These are phyloP conservation scores for Parietaria judaica DNA, from an alignment of 306 rosid species.

Conservation along the genomic window DNA sequence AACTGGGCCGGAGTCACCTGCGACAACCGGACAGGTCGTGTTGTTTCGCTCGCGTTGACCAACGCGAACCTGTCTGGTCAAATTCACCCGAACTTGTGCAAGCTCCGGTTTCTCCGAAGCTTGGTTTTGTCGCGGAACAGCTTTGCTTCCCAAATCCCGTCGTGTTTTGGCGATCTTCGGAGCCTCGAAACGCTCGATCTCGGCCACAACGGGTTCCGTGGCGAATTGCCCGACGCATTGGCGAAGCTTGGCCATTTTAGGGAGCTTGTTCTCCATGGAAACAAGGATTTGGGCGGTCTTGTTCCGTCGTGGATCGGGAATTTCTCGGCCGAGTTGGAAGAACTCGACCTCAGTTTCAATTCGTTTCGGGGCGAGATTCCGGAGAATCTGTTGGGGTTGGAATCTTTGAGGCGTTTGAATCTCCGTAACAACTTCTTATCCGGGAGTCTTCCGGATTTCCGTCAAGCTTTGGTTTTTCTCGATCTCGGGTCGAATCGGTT, in stretches of 20 bases:
- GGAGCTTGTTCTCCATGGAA: slow-evolving; percentile 65
- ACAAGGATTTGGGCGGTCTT: slow-evolving; percentile 58
- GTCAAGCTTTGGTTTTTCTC: slow-evolving; percentile 58
- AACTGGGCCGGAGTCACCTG: slow-evolving; percentile 75
- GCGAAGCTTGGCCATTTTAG: slow-evolving; percentile 47
- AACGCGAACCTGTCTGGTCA: slow-evolving; percentile 70
- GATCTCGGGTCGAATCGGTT: slow-evolving; percentile 80
- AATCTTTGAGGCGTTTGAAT: slow-evolving; percentile 62
- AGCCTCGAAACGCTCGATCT: slow-evolving; percentile 52
- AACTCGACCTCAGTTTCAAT: slow-evolving; percentile 44
- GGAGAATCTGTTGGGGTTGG: slow-evolving; percentile 49
- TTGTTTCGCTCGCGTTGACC: slow-evolving; percentile 52
- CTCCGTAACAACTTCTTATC: slow-evolving; percentile 50
- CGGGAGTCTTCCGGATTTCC: slow-evolving; percentile 61
- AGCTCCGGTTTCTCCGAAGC: slow-evolving; percentile 43
- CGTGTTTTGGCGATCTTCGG: slow-evolving; percentile 52
- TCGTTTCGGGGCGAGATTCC: slow-evolving; percentile 71
- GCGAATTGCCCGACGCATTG: slow-evolving; percentile 59
- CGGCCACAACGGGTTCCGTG: slow-evolving; percentile 56
- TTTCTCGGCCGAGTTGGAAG: slow-evolving; percentile 65
- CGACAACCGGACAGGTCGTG: slow-evolving; percentile 60
- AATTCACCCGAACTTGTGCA: slow-evolving; percentile 51
- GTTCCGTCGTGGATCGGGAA: slow-evolving; percentile 81
- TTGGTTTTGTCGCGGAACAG: slow-evolving; percentile 57
- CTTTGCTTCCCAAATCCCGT: slow-evolving; percentile 53